These are phyloP conservation scores for Ascochyta viciae-villosae DNA, from an alignment of 2,329 filamentous ascomycete genomes.

Conservation along the genomic window DNA sequence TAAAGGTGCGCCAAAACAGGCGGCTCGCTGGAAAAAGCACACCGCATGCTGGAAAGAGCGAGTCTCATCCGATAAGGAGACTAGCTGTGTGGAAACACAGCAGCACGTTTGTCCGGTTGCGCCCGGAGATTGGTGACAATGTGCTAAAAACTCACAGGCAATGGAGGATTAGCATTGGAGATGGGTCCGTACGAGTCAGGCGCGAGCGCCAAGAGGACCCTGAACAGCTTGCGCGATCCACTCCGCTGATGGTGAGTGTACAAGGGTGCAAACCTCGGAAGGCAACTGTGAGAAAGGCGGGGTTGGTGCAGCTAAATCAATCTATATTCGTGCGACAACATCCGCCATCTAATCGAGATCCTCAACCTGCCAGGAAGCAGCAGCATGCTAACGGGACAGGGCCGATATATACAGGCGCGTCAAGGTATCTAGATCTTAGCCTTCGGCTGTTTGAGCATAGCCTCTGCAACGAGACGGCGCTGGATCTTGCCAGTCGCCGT, in stretches of 20 bases:
- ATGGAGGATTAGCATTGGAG: slow-evolving; percentile 9
- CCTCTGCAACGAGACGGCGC: slow-evolving; percentile 82
- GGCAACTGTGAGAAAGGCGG: slow-evolving; percentile 2
- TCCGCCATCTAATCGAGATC: slow-evolving; percentile 9
- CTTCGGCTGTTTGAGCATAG: slow-evolving; percentile 72
- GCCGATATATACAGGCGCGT: slow-evolving; percentile 12
- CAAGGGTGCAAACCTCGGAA: slow-evolving; percentile 12
- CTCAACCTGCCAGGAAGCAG: not conserved
- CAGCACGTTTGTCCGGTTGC: slow-evolving; percentile 13
- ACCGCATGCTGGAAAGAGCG: slow-evolving; percentile 16
- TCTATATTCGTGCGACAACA: slow-evolving; percentile 19
- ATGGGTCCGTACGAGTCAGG: slow-evolving; percentile 17
- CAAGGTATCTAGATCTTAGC: slow-evolving; percentile 57
- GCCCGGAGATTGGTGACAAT: slow-evolving; percentile 16
- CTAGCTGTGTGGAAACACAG: slow-evolving; percentile 11
- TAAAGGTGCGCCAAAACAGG: slow-evolving; percentile 9
- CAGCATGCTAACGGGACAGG: slow-evolving; percentile 12
- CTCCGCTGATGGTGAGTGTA: slow-evolving; percentile 7
- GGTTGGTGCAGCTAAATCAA: slow-evolving; percentile 13
- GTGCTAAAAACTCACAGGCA: slow-evolving; percentile 1
- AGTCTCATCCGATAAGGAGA: slow-evolving; percentile 9
- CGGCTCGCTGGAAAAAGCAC: slow-evolving; percentile 17
- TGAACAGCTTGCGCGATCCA: slow-evolving; percentile 13
- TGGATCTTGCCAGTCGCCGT: slow-evolving; percentile 93
- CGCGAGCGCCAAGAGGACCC: slow-evolving; percentile 18